These are phyloP conservation scores for Phytopythium boreale DNA, from an alignment of 352 stramenopile genomes.

Conservation along the genomic window DNA sequence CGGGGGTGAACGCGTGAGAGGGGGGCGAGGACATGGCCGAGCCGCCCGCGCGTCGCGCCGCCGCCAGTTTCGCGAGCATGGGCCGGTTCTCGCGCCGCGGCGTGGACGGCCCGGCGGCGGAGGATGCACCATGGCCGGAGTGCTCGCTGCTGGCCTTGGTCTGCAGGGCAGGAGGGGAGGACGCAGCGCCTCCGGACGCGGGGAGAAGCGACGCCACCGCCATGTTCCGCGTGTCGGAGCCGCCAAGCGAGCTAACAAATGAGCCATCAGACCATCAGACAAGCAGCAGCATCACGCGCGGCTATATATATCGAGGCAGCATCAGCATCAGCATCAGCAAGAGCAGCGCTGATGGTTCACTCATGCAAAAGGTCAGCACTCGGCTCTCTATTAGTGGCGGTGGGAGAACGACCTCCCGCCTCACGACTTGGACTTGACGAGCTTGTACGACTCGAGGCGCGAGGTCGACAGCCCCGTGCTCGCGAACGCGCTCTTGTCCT, in stretches of 20 bases:
- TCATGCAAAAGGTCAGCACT: not conserved
- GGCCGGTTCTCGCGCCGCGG: not conserved
- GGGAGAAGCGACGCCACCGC: not conserved
- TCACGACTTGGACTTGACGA: slow-evolving; percentile 71
- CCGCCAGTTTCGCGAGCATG: slow-evolving; percentile 6
- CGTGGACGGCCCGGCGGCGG: too few relatives aligned
- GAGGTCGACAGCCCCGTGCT: slow-evolving; percentile 63
- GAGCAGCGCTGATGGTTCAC: too few relatives aligned
- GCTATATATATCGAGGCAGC: slow-evolving; percentile 1
- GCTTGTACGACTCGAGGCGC: slow-evolving; percentile 82
- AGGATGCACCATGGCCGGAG: too few relatives aligned
- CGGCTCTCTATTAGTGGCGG: slow-evolving; percentile 1
- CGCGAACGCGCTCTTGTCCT: slow-evolving; percentile 39
- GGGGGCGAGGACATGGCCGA: not conserved
- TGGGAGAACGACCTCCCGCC: not conserved
- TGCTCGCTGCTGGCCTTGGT: not conserved
- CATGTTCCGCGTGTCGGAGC: not conserved
- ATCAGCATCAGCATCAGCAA: not conserved
- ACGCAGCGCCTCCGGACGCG: not conserved
- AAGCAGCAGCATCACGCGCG: not conserved
- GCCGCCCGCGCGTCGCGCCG: not conserved
- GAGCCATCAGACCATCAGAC: not conserved
- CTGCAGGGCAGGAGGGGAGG: not conserved
- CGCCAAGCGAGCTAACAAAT: not conserved
- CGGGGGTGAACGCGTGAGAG: not conserved